Evolutionary conservation across 75 land plant genomes (phyloP), one percentile per base, ranked within the genome.

Genomic region (Larix kaempferi): DNA sequence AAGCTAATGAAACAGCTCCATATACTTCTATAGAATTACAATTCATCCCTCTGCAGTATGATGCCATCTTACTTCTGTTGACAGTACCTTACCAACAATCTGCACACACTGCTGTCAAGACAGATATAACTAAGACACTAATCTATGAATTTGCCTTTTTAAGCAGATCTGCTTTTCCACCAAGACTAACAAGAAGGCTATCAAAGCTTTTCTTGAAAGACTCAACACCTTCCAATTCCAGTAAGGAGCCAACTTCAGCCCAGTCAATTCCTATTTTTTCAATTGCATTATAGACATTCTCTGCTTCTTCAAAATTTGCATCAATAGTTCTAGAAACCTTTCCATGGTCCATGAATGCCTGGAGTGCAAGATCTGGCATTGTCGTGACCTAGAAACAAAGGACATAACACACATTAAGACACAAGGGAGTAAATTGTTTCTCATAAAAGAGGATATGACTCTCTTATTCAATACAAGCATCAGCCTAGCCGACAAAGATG

Each of bases 291-390:
- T 97, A 97, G 25, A 93, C 74, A 17, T 86, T 86, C 62, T 97
- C 81, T 25, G 99, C 98, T 78, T 88, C 98, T 22, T 86, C 91
- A 2, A 94, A 77, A 77, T 95, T 90, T 3, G 78, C 49, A 74
- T 97, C 99, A 62, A 97, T 90, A 16, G 95, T 97, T 75, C 99
- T 92, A 74, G 91, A 84, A 60, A 93, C 98, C 15, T 61, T 72
- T 7, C 99, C 99, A 80, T 97, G 99, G 78, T 93, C 94, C 21
- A 93, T 44, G 79, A 95, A 94, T 65, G 99, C 99, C 71, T 91
- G 76, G 44, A 97, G 87, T n/a, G 99, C 99, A 56, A 82, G 88
- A 72, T 92, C 98, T 35, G 99, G 99, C 99, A 97, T 97, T 25
- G 99, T 97, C 2, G 94, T 91, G 19, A 97, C 99, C 99, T 97